These are phyloP conservation scores for Daldinia childiae DNA, from an alignment of 495 filamentous ascomycete genomes.

Conservation along the genomic window DNA sequence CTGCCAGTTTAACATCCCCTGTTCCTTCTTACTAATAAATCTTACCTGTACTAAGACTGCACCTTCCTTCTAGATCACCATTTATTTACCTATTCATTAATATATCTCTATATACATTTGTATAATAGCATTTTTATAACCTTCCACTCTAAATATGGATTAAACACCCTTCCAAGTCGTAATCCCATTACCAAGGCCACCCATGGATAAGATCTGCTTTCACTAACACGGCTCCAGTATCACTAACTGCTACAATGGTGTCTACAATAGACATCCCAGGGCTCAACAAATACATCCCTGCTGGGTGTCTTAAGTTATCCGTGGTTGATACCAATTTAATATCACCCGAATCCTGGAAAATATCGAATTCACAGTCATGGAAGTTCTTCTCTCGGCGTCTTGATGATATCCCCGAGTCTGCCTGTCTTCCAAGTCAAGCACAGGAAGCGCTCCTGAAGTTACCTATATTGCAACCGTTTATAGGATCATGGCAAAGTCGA, in stretches of 20 bases:
- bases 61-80: not conserved
- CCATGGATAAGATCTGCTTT: conserved; percentile 1
- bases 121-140: not conserved
- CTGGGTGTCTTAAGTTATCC: conserved; percentile 49
- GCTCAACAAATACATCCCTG: conserved; percentile 47
- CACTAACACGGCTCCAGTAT: not conserved
- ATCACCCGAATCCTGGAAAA: conserved; percentile 12
- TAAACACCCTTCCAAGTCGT: too few relatives aligned
- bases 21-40: conserved; percentile 6
- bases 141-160: not conserved
- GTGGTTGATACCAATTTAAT: conserved; percentile 3
- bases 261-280: conserved; percentile 23
- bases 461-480: conserved; percentile 38
- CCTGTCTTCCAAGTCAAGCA: conserved; percentile 33
- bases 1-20: not conserved
- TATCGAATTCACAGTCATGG: conserved; percentile 25
- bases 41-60: conserved; percentile 2
- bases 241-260: not conserved
- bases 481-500: conserved; percentile 40
- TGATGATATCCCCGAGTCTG: conserved; percentile 10
- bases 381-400: conserved; percentile 36
- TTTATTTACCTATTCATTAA: not conserved
- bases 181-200: not conserved
- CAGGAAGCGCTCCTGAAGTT: conserved; percentile 48
- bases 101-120: not conserved